A percentile compares a stretch with the other conserved stretches of the same genome.
phyloP scores from a whole-genome alignment of 1,284 basidiomycete genomes.

The Irpex lacteus region DNA sequence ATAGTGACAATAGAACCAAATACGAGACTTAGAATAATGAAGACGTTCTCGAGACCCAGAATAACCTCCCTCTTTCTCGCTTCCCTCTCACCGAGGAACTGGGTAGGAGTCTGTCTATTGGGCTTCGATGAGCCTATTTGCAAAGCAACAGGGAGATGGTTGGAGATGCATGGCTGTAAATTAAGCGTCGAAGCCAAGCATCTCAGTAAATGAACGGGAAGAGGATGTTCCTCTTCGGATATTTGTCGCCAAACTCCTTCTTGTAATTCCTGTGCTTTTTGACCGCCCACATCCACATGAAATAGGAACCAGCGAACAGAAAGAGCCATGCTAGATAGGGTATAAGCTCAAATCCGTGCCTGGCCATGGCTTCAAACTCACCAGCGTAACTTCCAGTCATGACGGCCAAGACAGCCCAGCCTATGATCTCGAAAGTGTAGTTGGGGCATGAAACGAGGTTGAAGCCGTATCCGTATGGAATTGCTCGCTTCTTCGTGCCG shows the following conservation, averaged over 20 bases:
- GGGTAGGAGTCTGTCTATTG: no score
- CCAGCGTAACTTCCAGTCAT: slow-evolving; percentile 82
- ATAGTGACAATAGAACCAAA: no score
- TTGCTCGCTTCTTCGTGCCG: slow-evolving; percentile 77
- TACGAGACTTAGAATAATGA: no score
- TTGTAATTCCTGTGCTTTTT: slow-evolving; percentile 93
- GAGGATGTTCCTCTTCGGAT: slow-evolving; percentile 81
- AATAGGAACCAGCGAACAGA: slow-evolving; percentile 59
- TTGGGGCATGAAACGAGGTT: slow-evolving; percentile 87
- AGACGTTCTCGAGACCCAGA: no score
- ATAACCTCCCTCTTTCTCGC: no score
- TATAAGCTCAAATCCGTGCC: not conserved
- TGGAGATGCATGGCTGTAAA: not conserved
- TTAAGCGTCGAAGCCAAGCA: not conserved
- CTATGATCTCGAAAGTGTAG: slow-evolving; percentile 90
- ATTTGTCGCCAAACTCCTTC: slow-evolving; percentile 89
- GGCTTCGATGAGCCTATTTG: not conserved
- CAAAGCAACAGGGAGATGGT: not conserved
- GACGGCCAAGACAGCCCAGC: slow-evolving; percentile 71
- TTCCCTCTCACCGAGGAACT: no score
- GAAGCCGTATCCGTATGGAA: slow-evolving; percentile 90
- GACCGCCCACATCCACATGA: slow-evolving; percentile 88
- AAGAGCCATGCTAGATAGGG: slow-evolving; percentile 62
- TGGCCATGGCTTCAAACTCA: slow-evolving; percentile 37
- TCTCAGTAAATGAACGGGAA: slow-evolving; percentile 68